Conservation (phyloP, 345 rosid species). For the Camelina neglecta region DNA sequence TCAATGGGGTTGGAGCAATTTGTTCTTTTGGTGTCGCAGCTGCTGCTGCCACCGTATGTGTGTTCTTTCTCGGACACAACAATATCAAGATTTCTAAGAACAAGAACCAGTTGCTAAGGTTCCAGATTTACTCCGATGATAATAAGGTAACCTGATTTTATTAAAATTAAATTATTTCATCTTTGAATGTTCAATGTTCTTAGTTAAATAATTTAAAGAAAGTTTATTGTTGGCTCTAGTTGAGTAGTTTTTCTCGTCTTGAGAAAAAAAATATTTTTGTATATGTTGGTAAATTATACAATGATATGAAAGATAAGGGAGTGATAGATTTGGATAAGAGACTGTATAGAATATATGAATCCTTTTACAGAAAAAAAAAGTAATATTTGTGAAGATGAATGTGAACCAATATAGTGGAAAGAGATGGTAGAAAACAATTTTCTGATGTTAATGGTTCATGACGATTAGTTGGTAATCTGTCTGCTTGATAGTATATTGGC, state of each 20-base stretch:
- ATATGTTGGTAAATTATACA: background rate
- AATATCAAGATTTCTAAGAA: conserved; percentile 48
- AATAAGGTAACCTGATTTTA: conserved; percentile 55
- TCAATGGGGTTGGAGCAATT: conserved; percentile 84
- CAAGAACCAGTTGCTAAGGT: conserved; percentile 57
- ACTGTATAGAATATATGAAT: conserved; percentile 1
- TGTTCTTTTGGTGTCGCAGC: conserved; percentile 97
- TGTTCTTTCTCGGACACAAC: conserved; percentile 65
- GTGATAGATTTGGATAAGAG: conserved; percentile 19
- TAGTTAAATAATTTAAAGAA: background rate
- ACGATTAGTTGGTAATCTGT: conserved; percentile 18
- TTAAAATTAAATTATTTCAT: background rate
- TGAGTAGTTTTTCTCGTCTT: background rate
- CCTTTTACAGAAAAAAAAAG: background rate
- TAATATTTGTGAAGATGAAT: background rate
- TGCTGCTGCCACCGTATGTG: conserved; percentile 83
- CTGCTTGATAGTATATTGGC: background rate
- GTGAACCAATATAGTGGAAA: conserved; percentile 6
- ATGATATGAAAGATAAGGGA: conserved; percentile 15
- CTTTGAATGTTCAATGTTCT: conserved; percentile 2
- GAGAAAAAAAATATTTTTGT: background rate
- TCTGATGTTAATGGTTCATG: conserved; percentile 18
- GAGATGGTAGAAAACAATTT: background rate
- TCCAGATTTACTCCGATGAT: conserved; percentile 78
- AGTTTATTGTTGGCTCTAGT: background rate